A percentile compares a stretch with the other conserved stretches of the same genome.
phyloP scores from a whole-genome alignment of 1,139 yeast species.

The Blastobotrys elegans region DNA sequence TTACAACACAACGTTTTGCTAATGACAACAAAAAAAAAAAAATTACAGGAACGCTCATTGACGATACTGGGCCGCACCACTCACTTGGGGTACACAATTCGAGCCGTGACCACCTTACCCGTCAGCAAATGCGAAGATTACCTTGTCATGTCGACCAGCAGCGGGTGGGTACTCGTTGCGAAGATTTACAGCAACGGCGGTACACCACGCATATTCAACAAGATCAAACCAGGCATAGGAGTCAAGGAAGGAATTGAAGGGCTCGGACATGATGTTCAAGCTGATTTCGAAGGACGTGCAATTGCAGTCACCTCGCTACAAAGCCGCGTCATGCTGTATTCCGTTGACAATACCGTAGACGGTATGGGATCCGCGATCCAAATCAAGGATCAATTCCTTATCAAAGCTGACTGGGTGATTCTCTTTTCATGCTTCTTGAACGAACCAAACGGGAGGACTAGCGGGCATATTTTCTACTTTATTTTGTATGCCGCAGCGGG shows the following conservation, averaged over 20 bases:
- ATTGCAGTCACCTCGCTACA: slow-evolving; percentile 12
- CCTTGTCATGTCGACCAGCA: slow-evolving; percentile 14
- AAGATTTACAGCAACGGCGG: slow-evolving; percentile 15
- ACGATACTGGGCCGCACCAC: slow-evolving; percentile 6
- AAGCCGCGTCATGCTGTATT: slow-evolving; percentile 6
- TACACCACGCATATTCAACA: slow-evolving; percentile 6
- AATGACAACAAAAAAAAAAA: not conserved
- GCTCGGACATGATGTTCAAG: slow-evolving; percentile 13
- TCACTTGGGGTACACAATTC: slow-evolving; percentile 10
- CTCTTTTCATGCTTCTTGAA: slow-evolving; percentile 16
- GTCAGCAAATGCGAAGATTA: slow-evolving; percentile 16
- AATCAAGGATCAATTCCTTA: not conserved
- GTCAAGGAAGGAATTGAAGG: slow-evolving; percentile 1
- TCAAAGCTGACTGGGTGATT: slow-evolving; percentile 10
- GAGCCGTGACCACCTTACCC: slow-evolving; percentile 11
- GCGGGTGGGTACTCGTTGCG: slow-evolving; percentile 16
- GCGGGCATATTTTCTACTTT: slow-evolving; percentile 14
- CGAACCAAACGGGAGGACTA: slow-evolving; percentile 12
- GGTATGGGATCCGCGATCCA: not conserved
- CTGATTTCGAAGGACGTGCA: slow-evolving; percentile 13
- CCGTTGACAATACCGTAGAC: not conserved
- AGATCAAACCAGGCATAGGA: not conserved
- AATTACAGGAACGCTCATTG: slow-evolving; percentile 9
- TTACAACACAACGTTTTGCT: no score
- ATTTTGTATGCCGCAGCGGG: slow-evolving; percentile 12